These are phyloP conservation scores for Eutrema japonicum DNA, from an alignment of 345 rosid species.

Conservation along the genomic window DNA sequence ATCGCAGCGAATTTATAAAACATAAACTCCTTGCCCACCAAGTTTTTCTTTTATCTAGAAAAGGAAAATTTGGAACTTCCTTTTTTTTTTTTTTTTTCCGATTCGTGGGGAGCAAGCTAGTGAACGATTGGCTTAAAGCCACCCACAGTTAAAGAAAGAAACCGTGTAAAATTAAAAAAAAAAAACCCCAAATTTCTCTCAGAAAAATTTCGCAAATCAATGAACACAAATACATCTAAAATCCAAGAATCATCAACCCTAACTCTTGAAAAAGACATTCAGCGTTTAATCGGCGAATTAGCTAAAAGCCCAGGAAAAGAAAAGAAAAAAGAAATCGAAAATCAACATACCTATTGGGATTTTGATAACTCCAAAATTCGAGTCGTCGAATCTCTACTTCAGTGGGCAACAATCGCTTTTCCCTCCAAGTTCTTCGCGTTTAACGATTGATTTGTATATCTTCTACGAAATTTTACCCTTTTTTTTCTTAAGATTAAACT, in stretches of 20 bases:
- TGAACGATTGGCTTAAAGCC: neutral
- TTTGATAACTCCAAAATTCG: neutral
- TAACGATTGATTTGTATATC: slow-evolving; percentile 3
- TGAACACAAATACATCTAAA: neutral
- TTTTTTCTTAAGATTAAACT: too few species aligned
- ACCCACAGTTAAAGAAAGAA: neutral
- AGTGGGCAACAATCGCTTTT: neutral
- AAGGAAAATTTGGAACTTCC: neutral
- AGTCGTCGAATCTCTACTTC: slow-evolving; percentile 25
- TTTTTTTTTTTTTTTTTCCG: neutral
- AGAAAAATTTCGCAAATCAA: neutral
- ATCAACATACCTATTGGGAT: slow-evolving; percentile 11
- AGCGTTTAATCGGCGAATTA: neutral
- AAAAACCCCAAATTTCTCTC: neutral
- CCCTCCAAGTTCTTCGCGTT: neutral
- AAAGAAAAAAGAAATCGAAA: neutral
- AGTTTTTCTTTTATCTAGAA: slow-evolving; percentile 20
- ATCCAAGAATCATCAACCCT: slow-evolving; percentile 14
- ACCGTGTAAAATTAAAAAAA: neutral
- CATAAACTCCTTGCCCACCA: slow-evolving; percentile 16
- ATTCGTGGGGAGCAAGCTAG: slow-evolving; percentile 27
- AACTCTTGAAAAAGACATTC: neutral
- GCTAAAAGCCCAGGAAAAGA: slow-evolving; percentile 20
- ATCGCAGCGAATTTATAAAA: neutral
- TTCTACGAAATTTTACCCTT: neutral